Conservation (phyloP, 352 stramenopile species). For the Phytopythium cucurbitacearum region DNA sequence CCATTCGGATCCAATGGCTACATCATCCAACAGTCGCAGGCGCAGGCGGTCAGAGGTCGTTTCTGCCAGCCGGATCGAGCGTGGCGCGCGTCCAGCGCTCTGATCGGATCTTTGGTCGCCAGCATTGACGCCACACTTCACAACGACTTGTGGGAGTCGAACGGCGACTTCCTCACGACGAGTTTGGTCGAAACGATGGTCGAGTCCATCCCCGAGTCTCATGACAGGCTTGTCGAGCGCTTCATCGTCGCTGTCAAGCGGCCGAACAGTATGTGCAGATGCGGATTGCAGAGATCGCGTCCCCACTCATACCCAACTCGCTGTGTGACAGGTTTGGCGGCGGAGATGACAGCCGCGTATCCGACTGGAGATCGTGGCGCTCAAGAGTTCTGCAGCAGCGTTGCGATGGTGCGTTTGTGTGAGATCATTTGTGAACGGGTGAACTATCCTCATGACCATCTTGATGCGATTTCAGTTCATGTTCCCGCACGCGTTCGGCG, state of each 20-base stretch:
- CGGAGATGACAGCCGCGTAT: slow-evolving; percentile 35
- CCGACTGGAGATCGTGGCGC: slow-evolving; percentile 16
- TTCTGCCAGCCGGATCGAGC: no score
- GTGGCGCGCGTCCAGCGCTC: no score
- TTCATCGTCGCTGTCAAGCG: slow-evolving; percentile 38
- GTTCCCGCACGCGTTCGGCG: slow-evolving; percentile 37
- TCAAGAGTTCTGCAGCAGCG: slow-evolving; percentile 42
- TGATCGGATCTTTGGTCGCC: no score
- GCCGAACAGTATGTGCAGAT: slow-evolving; percentile 1
- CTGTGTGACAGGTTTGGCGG: not conserved
- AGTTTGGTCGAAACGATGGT: not conserved
- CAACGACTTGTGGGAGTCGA: no score
- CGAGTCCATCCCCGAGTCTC: not conserved
- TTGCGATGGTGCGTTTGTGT: slow-evolving; percentile 27
- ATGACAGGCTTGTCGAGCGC: slow-evolving; percentile 29
- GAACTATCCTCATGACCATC: no score
- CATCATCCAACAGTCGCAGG: no score
- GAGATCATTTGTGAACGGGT: not conserved
- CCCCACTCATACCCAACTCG: not conserved
- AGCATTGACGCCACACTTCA: no score
- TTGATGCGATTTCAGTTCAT: slow-evolving; percentile 27
- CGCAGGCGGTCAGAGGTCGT: no score
- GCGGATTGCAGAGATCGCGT: no score
- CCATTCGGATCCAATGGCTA: no score
- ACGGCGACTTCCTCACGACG: no score